Percentiles rank a stretch among this genome's conserved stretches.
Conservation (phyloP, 805 yeast genomes). For the Jamesozyma jinghongensis region DNA sequence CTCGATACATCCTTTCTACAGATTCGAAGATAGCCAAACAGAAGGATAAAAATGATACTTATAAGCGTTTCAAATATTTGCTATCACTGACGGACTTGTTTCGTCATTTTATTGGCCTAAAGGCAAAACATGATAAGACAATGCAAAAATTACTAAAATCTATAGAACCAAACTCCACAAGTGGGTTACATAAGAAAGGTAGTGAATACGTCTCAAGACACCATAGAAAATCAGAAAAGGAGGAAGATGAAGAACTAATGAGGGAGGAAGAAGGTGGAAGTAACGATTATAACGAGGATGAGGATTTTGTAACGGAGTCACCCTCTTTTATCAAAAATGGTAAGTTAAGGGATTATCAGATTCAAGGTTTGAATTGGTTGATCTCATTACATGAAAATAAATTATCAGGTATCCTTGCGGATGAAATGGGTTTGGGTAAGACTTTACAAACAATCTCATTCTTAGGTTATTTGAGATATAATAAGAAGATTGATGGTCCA, state of each 20-base stretch:
- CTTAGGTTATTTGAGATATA: constrained; percentile 75
- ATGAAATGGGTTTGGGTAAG: constrained; percentile 97
- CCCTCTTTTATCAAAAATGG: constrained; percentile 72
- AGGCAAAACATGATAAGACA: constrained; percentile 68
- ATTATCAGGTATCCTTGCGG: constrained; percentile 89
- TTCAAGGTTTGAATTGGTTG: constrained; percentile 94
- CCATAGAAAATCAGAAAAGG: constrained; percentile 84
- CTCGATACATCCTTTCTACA: constrained; percentile 39
- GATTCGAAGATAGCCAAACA: constrained; percentile 53
- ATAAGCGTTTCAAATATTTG: constrained; percentile 70
- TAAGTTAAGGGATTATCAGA: constrained; percentile 76
- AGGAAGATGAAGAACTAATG: constrained; percentile 88
- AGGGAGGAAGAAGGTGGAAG: constrained; percentile 64
- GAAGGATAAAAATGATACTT: constrained; percentile 55
- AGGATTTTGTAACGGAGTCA: constrained; percentile 74
- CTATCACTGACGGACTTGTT: constrained; percentile 78
- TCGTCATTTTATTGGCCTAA: constrained; percentile 75
- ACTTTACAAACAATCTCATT: constrained; percentile 92
- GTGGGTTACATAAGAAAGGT: constrained; percentile 31
- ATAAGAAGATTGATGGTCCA: constrained; percentile 77
- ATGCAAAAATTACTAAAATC: constrained; percentile 49
- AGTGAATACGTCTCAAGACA: constrained; percentile 32
- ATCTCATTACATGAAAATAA: constrained; percentile 80
- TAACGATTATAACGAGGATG: constrained; percentile 36
- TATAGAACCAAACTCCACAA: constrained; percentile 14